phyloP scores from a whole-genome alignment of 768 basidiomycete species.

The Termitomyces sp. region DNA sequence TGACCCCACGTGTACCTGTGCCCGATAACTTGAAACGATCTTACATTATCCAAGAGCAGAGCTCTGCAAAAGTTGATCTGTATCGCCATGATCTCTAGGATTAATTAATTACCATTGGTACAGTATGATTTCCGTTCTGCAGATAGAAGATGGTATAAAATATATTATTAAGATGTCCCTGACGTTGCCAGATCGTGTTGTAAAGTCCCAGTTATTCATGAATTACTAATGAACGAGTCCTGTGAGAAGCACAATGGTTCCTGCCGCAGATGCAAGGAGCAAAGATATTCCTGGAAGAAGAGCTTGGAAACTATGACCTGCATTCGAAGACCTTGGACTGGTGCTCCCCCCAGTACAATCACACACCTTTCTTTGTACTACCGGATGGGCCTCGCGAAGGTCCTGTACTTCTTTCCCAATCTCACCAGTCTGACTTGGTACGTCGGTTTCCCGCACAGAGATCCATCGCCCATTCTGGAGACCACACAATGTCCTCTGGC shows the following conservation, averaged over 20 bases:
- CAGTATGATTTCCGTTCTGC: background rate
- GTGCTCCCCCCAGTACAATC: slow-evolving; percentile 24
- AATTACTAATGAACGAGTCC: slow-evolving; percentile 29
- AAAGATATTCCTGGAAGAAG: background rate
- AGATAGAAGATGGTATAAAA: background rate
- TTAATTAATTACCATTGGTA: background rate
- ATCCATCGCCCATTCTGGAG: background rate
- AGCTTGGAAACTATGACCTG: background rate
- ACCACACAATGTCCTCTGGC: background rate
- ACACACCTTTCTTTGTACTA: background rate
- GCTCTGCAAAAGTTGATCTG: too few species aligned
- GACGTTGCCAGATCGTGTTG: slow-evolving; percentile 10
- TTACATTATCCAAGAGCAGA: too few species aligned
- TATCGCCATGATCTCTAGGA: too few species aligned
- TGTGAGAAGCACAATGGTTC: background rate
- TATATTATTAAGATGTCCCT: background rate
- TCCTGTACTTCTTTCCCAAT: background rate
- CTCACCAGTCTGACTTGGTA: background rate
- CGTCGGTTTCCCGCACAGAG: background rate
- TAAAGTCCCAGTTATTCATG: slow-evolving; percentile 24
- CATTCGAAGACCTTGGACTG: slow-evolving; percentile 19
- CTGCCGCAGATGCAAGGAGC: background rate
- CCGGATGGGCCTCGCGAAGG: background rate
- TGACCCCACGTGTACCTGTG: too few species aligned
- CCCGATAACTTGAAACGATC: too few species aligned